Conservation (phyloP, 1,284 basidiomycete species). For the Gastroboletus turbinatus region DNA sequence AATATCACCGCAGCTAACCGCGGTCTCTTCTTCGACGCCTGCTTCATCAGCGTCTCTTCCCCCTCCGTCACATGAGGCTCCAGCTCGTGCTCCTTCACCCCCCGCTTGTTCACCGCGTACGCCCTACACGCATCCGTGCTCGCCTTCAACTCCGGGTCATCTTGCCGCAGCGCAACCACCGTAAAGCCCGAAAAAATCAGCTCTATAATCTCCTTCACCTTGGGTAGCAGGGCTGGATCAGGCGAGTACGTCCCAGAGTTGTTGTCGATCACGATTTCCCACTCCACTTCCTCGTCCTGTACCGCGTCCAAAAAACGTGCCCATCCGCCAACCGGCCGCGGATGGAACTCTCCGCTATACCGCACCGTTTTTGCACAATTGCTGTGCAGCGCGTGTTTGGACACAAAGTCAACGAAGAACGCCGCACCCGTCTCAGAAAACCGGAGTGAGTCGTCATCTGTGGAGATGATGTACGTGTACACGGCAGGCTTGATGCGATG, state of each 20-base stretch:
- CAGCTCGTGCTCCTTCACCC: slow-evolving; percentile 55
- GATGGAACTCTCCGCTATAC: slow-evolving; percentile 77
- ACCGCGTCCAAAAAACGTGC: slow-evolving; percentile 53
- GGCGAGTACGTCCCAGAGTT: slow-evolving; percentile 77
- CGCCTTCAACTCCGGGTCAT: slow-evolving; percentile 56
- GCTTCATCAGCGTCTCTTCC: slow-evolving; percentile 48
- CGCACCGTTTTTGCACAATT: slow-evolving; percentile 57
- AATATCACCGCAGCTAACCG: not conserved
- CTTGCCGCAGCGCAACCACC: slow-evolving; percentile 54
- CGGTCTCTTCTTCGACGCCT: slow-evolving; percentile 15
- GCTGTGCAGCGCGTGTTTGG: slow-evolving; percentile 64
- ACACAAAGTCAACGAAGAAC: slow-evolving; percentile 79
- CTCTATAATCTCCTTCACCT: slow-evolving; percentile 56
- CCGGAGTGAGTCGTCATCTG: slow-evolving; percentile 67
- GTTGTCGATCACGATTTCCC: slow-evolving; percentile 78
- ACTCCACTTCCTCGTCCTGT: slow-evolving; percentile 52
- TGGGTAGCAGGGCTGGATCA: slow-evolving; percentile 53
- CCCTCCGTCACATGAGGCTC: slow-evolving; percentile 57
- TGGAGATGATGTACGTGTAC: slow-evolving; percentile 74
- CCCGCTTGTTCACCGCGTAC: slow-evolving; percentile 59
- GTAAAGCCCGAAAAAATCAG: slow-evolving; percentile 68
- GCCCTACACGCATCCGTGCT: slow-evolving; percentile 64
- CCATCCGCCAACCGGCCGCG: slow-evolving; percentile 71
- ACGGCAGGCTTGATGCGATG: slow-evolving; percentile 73
- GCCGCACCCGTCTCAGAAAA: slow-evolving; percentile 80